phyloP scores from a whole-genome alignment of 108 stramenopile species.

The Cyclotella sp. region DNA sequence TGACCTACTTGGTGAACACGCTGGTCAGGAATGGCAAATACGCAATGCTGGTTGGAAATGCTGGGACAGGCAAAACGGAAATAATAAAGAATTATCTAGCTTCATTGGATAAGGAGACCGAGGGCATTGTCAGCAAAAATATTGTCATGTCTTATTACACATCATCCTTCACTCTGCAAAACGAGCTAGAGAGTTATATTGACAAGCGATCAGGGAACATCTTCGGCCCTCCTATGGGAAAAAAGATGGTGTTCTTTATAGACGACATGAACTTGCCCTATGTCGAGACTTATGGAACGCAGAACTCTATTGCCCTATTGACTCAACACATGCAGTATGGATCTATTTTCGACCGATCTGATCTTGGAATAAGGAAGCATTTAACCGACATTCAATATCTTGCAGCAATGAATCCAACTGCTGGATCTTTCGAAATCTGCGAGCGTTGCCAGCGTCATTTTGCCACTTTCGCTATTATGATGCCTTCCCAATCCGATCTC shows the following conservation, averaged over 20 bases:
- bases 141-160: slow-evolving; percentile 92
- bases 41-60: slow-evolving; percentile 89
- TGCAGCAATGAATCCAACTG: slow-evolving; percentile 92
- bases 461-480: slow-evolving; percentile 79
- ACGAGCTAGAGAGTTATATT: slow-evolving; percentile 83
- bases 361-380: slow-evolving; percentile 87
- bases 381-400: slow-evolving; percentile 89
- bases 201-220: slow-evolving; percentile 86
- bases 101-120: slow-evolving; percentile 78
- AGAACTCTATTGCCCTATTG: slow-evolving; percentile 88
- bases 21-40: slow-evolving; percentile 78
- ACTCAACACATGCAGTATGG: slow-evolving; percentile 89
- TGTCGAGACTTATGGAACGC: slow-evolving; percentile 92
- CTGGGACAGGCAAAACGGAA: slow-evolving; percentile 93
- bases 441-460: slow-evolving; percentile 91
- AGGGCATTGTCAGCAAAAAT: slow-evolving; percentile 74
- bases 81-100: slow-evolving; percentile 80
- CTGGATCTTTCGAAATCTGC: slow-evolving; percentile 87
- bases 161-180: slow-evolving; percentile 78
- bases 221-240: slow-evolving; percentile 87
- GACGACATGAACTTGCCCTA: slow-evolving; percentile 95
- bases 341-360: slow-evolving; percentile 85
- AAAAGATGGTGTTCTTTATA: slow-evolving; percentile 82
- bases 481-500: slow-evolving; percentile 82
- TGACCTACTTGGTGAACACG: slow-evolving; percentile 75